Evolutionary conservation across 805 yeast genomes (phyloP).

Genomic region (Yarrowia sp.): DNA sequence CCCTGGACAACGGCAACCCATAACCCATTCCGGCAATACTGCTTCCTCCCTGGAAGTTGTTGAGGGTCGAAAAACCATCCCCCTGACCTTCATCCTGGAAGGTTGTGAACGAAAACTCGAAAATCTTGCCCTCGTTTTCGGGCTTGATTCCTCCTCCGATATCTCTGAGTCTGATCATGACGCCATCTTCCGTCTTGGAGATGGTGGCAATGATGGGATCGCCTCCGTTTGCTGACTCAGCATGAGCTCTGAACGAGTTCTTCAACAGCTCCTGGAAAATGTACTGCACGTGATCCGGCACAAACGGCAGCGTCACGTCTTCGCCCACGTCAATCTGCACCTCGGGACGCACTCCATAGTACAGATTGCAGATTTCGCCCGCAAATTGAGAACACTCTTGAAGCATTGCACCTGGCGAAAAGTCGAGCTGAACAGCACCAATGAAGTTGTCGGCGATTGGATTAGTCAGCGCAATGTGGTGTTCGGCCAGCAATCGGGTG

Average conservation of each 20-base stretch:
- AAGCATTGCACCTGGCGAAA: slow-evolving; percentile 64
- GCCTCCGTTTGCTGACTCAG: slow-evolving; percentile 51
- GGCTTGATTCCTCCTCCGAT: slow-evolving; percentile 86
- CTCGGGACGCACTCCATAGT: slow-evolving; percentile 73
- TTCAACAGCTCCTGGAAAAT: slow-evolving; percentile 82
- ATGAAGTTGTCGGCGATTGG: slow-evolving; percentile 48
- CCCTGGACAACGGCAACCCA: slow-evolving; percentile 81
- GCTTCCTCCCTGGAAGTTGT: slow-evolving; percentile 64
- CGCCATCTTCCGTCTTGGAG: slow-evolving; percentile 46
- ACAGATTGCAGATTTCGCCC: slow-evolving; percentile 76
- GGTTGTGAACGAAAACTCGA: slow-evolving; percentile 84
- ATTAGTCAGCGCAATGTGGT: slow-evolving; percentile 65
- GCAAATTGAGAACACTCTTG: slow-evolving; percentile 68
- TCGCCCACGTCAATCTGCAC: slow-evolving; percentile 56
- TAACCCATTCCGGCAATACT: slow-evolving; percentile 93
- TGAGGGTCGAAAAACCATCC: slow-evolving; percentile 53
- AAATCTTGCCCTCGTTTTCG: slow-evolving; percentile 60
- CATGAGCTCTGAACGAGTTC: slow-evolving; percentile 83
- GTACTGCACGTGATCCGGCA: slow-evolving; percentile 85
- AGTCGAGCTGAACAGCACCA: slow-evolving; percentile 65
- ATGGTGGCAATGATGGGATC: slow-evolving; percentile 52
- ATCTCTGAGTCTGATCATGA: slow-evolving; percentile 78
- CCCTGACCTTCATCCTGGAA: slow-evolving; percentile 56
- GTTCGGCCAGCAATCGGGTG: slow-evolving; percentile 82
- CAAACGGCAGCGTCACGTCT: slow-evolving; percentile 69